These are phyloP conservation scores for Agrocybe pediades DNA, from an alignment of 768 basidiomycete genomes.

Conservation along the genomic window DNA sequence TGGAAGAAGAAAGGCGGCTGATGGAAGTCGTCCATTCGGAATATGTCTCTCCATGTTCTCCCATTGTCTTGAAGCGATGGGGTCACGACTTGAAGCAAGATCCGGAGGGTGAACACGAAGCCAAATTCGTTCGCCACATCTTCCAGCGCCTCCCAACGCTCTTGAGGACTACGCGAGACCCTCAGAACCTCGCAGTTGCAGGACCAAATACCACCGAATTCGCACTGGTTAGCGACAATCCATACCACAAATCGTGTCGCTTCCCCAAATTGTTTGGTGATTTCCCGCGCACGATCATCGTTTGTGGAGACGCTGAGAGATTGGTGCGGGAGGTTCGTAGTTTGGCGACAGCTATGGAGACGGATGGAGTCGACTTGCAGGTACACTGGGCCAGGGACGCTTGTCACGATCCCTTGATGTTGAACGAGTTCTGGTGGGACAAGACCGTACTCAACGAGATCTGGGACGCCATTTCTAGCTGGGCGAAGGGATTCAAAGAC, in stretches of 20 bases:
- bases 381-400: constrained; percentile 38
- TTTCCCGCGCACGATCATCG: constrained; percentile 46
- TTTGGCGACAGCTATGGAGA: constrained; percentile 39
- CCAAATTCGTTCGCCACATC: constrained; percentile 20
- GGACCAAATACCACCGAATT: background rate
- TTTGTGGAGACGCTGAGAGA: constrained; percentile 54
- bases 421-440: constrained; percentile 48
- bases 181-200: constrained; percentile 15
- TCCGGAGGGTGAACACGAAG: constrained; percentile 25
- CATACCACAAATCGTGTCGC: constrained; percentile 22
- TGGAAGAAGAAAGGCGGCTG: constrained; percentile 31
- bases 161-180: constrained; percentile 16
- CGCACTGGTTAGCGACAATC: constrained; percentile 13
- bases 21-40: constrained; percentile 41
- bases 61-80: constrained; percentile 38
- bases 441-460: constrained; percentile 33
- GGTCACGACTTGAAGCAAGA: constrained; percentile 36
- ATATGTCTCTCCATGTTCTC: constrained; percentile 42
- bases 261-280: constrained; percentile 44
- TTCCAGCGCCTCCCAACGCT: constrained; percentile 18
- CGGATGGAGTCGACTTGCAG: constrained; percentile 36
- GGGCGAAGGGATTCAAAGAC: constrained; percentile 24
- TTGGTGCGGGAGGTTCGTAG: constrained; percentile 48
- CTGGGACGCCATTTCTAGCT: constrained; percentile 37
- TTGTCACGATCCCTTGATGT: constrained; percentile 47